Percentiles rank a stretch among this genome's conserved stretches.
phyloP scores from a whole-genome alignment of 257 asterid species.

The Primulina tabacum region DNA sequence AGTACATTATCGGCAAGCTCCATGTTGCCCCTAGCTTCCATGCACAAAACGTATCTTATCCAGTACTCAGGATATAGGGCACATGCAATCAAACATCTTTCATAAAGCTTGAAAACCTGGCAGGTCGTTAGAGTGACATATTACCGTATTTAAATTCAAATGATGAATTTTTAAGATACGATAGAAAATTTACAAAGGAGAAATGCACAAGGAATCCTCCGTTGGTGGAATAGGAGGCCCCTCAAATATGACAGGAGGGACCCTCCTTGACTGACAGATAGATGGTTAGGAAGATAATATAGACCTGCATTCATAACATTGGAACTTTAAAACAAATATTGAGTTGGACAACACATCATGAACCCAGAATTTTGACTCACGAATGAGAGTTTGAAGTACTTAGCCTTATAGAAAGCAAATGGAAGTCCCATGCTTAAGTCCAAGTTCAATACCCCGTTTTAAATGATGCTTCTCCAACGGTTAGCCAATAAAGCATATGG shows the following conservation, averaged over 20 bases:
- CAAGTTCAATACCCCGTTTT: slow-evolving; percentile 94
- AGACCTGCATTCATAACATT: slow-evolving; percentile 99
- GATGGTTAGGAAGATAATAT: slow-evolving; percentile 98
- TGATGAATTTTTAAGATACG: slow-evolving; percentile 15
- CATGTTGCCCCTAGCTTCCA: slow-evolving; percentile 89
- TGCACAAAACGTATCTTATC: slow-evolving; percentile 78
- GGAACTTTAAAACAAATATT: slow-evolving; percentile 67
- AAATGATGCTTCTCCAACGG: slow-evolving; percentile 95
- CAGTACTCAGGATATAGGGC: slow-evolving; percentile 96
- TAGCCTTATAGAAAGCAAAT: slow-evolving; percentile 94
- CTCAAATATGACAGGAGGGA: slow-evolving; percentile 70
- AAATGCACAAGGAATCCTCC: slow-evolving; percentile 80
- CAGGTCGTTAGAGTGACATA: slow-evolving; percentile 21
- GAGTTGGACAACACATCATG: slow-evolving; percentile 60
- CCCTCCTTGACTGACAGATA: slow-evolving; percentile 90
- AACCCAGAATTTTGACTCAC: slow-evolving; percentile 97
- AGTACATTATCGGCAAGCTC: slow-evolving; percentile 96
- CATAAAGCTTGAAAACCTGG: slow-evolving; percentile 96
- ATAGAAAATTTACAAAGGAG: slow-evolving; percentile 35
- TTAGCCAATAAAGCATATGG: slow-evolving; percentile 92
- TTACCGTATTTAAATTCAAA: too few species aligned
- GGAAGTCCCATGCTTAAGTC: slow-evolving; percentile 96
- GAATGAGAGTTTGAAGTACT: slow-evolving; percentile 75
- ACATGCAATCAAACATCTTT: slow-evolving; percentile 93
- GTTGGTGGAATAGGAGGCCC: slow-evolving; percentile 86